Conservation (phyloP, 139 green algal species). For the Chlamydomonas sp. region DNA sequence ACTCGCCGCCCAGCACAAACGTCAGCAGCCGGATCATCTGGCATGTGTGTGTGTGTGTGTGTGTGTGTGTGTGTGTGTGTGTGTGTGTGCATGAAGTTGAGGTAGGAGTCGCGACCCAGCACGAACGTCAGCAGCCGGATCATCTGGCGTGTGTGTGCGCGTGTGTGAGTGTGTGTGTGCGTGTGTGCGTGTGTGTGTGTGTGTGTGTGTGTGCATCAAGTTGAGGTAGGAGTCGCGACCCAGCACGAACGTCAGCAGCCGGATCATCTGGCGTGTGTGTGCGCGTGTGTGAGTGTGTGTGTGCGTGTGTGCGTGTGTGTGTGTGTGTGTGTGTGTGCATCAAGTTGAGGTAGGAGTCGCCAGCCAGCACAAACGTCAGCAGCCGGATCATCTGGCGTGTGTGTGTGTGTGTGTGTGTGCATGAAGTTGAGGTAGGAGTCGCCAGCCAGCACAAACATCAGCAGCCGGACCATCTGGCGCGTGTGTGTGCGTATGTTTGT, state of each 20-base stretch:
- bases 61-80: too few relatives aligned
- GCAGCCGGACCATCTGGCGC: slow-evolving; percentile 94
- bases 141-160: too few relatives aligned
- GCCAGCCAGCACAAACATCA: slow-evolving; percentile 89
- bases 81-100: slow-evolving; percentile 99
- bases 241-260: slow-evolving; percentile 86
- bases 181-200: too few relatives aligned
- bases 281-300: too few relatives aligned
- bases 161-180: too few relatives aligned
- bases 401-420: too few relatives aligned
- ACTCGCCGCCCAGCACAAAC: slow-evolving; percentile 85
- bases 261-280: too few relatives aligned
- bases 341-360: slow-evolving; percentile 93
- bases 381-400: slow-evolving; percentile 90
- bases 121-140: slow-evolving; percentile 88
- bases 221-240: slow-evolving; percentile 91
- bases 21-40: slow-evolving; percentile 91
- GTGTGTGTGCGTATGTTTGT: too few relatives aligned
- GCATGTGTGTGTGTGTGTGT: too few relatives aligned
- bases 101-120: slow-evolving; percentile 87
- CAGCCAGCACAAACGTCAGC: slow-evolving; percentile 87
- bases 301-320: too few relatives aligned
- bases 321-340: too few relatives aligned
- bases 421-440: slow-evolving; percentile 95
- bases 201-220: too few relatives aligned